Evolutionary conservation across 805 yeast genomes (phyloP), one percentile per base, ranked within the genome.

Genomic region (Ogataea pignaliae): DNA sequence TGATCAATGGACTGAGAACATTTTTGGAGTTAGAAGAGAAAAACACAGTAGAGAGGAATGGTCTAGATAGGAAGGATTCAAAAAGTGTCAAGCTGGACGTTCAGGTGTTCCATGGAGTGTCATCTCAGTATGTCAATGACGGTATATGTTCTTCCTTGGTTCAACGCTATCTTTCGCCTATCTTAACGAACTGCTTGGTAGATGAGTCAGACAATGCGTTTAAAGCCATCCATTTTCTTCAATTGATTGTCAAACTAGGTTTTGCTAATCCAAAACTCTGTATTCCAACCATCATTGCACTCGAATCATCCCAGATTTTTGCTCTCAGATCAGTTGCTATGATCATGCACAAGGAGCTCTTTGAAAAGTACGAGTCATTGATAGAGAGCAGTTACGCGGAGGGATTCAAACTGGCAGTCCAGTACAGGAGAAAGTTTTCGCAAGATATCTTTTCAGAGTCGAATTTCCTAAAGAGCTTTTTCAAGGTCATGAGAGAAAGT

Each of bases 141-240:
- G 85, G 89, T 12, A 78, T 87, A 0, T 83, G 93, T 57, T 76
- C 91, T 0, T 82, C 85, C 0, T 53, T 88, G 10, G 82, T 80
- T 3, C 88, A 86, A 43, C 64, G 88, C 32, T 86, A 81, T 54
- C 60, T 82, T 40, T 59, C 59, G 3, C 49, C 64, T 2, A 70
- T 84, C 5, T 62, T 85, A 18, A 61, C 66, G 2, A 59, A 79
- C 14, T 78, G 88, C 43, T 48, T 79, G 0, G 52, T 58, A 3
- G 72, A 72, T 31, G 74, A 76, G 29, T 47, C 46, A 0, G 72
- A 69, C 3, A 64, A 63, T 37, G 76, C 87, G 1, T 61, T 67
- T 28, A 59, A 71, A 1, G 81, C 88, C 0, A 71, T 82, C 3
- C 66, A 71, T 29, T 78, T 81, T 47, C 55, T 87, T 36, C 78